Evolutionary conservation across 2,329 filamentous ascomycete species (phyloP).

Genomic region (Bipolaris sorokiniana): DNA sequence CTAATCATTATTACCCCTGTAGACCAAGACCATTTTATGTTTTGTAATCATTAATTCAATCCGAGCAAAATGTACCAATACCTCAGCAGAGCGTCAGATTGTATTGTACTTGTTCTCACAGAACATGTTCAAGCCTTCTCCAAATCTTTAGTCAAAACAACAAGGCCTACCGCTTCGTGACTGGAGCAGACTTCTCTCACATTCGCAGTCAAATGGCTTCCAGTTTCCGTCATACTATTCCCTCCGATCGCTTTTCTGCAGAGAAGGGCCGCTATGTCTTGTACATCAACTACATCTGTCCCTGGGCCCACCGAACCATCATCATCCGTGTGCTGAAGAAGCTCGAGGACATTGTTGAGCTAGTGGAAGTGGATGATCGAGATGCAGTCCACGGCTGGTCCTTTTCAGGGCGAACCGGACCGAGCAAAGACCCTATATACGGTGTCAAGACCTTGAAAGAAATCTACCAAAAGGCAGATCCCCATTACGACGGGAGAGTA

Average conservation of each 20-base stretch:
- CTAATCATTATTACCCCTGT: slow-evolving; percentile 25
- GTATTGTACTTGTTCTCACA: background rate
- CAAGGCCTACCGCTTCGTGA: slow-evolving; percentile 12
- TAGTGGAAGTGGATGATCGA: slow-evolving; percentile 52
- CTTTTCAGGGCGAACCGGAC: slow-evolving; percentile 38
- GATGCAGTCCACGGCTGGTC: slow-evolving; percentile 42
- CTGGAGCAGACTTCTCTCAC: slow-evolving; percentile 27
- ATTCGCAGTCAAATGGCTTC: slow-evolving; percentile 58
- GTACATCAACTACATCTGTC: slow-evolving; percentile 66
- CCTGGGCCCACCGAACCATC: slow-evolving; percentile 64
- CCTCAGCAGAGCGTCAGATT: slow-evolving; percentile 9
- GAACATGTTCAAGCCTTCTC: slow-evolving; percentile 6
- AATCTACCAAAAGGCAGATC: slow-evolving; percentile 73
- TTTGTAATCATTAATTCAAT: slow-evolving; percentile 37
- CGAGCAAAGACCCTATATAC: slow-evolving; percentile 36
- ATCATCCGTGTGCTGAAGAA: slow-evolving; percentile 59
- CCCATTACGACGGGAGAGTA: slow-evolving; percentile 62
- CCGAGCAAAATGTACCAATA: slow-evolving; percentile 5
- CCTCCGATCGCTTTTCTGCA: slow-evolving; percentile 61
- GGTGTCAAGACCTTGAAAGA: slow-evolving; percentile 58
- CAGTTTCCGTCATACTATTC: slow-evolving; percentile 63
- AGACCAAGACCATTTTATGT: slow-evolving; percentile 17
- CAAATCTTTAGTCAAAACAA: background rate
- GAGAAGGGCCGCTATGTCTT: slow-evolving; percentile 67
- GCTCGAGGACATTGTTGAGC: slow-evolving; percentile 57